Conservation (phyloP, 2,329 filamentous ascomycete genomes). For the Aspergillus texensis region DNA sequence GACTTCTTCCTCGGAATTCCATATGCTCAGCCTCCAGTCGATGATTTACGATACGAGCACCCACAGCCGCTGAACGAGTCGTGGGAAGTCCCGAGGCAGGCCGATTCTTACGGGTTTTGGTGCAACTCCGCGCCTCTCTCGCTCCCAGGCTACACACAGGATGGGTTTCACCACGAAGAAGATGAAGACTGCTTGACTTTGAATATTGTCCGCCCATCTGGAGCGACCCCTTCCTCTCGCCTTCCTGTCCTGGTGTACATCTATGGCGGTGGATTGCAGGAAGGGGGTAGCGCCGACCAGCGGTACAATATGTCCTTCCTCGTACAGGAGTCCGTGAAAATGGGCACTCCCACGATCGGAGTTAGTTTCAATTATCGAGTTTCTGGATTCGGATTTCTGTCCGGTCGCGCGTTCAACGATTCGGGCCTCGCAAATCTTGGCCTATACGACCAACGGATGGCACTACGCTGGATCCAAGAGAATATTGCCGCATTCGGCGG, state of each 20-base stretch:
- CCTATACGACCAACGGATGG: slow-evolving; percentile 36
- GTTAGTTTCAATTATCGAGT: slow-evolving; percentile 57
- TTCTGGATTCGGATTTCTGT: slow-evolving; percentile 54
- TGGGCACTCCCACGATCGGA: slow-evolving; percentile 53
- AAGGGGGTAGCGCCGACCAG: slow-evolving; percentile 29
- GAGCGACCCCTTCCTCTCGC: background rate
- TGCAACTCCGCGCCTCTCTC: slow-evolving; percentile 5
- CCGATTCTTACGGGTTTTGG: slow-evolving; percentile 10
- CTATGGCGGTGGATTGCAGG: slow-evolving; percentile 49
- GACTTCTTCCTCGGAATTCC: slow-evolving; percentile 25
- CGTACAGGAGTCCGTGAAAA: slow-evolving; percentile 54
- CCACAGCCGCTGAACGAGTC: slow-evolving; percentile 15
- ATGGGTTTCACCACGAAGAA: slow-evolving; percentile 9
- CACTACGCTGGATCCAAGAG: slow-evolving; percentile 20
- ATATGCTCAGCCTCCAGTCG: slow-evolving; percentile 19
- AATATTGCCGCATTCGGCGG: slow-evolving; percentile 22
- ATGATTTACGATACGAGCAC: slow-evolving; percentile 9
- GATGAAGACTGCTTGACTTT: slow-evolving; percentile 27
- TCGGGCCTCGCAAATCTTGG: slow-evolving; percentile 33
- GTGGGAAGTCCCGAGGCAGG: slow-evolving; percentile 9
- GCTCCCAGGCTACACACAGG: slow-evolving; percentile 7
- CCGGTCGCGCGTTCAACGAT: slow-evolving; percentile 32
- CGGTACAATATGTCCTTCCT: slow-evolving; percentile 62
- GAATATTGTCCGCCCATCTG: slow-evolving; percentile 24
- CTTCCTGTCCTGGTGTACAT: slow-evolving; percentile 27